phyloP scores from a whole-genome alignment of 495 filamentous ascomycete genomes.

The Hypomontagnella submonticulosa region DNA sequence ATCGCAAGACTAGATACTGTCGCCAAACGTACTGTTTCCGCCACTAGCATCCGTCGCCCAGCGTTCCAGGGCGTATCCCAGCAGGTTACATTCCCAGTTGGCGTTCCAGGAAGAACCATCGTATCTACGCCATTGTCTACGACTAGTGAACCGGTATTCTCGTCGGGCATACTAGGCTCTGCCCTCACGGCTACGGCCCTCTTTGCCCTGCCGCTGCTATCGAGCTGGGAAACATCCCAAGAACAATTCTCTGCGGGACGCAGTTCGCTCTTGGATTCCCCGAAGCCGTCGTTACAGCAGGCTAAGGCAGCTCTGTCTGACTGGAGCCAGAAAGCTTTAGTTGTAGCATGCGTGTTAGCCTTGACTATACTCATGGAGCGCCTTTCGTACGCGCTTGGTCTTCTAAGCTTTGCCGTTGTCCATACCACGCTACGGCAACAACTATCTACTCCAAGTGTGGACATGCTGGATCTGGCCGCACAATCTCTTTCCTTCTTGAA shows the following conservation, averaged over 20 bases:
- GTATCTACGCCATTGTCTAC: not conserved
- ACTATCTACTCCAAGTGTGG: not conserved
- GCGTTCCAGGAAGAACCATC: not conserved
- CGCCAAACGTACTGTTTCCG: not conserved
- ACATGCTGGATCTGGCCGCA: constrained; percentile 14
- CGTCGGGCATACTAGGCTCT: not conserved
- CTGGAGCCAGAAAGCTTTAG: not conserved
- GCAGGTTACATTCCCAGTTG: not conserved
- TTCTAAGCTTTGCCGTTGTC: not conserved
- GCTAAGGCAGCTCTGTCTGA: not conserved
- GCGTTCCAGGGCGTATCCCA: not conserved
- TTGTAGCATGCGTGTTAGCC: constrained; percentile 12
- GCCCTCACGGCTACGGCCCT: not conserved
- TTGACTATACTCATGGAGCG: not conserved
- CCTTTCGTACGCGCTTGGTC: not conserved
- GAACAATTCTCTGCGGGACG: not conserved
- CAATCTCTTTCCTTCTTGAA: constrained; percentile 17
- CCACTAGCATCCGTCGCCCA: not conserved
- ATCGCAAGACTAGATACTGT: not conserved
- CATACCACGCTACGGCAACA: constrained; percentile 1
- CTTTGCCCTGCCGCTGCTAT: not conserved
- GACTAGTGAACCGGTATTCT: not conserved
- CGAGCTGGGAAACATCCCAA: not conserved
- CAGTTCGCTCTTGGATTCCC: no score
- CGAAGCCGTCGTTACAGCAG: no score